These are phyloP conservation scores for Cryomyces minteri DNA, from an alignment of 495 filamentous ascomycete genomes.

Conservation along the genomic window DNA sequence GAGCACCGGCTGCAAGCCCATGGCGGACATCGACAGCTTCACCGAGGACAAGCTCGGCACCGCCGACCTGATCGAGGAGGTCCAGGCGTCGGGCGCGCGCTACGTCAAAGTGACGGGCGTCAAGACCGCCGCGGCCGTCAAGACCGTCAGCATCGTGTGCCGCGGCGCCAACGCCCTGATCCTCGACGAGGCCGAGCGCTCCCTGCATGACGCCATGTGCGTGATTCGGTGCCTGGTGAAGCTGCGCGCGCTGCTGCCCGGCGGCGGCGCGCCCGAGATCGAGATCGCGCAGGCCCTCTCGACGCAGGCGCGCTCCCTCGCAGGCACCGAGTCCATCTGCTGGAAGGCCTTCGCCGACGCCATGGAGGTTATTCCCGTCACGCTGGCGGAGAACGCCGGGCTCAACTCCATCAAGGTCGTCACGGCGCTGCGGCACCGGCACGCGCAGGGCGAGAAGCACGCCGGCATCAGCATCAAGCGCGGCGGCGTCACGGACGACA, in stretches of 20 bases:
- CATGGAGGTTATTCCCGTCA: constrained; percentile 93
- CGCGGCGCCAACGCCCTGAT: constrained; percentile 90
- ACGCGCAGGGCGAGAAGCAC: constrained; percentile 86
- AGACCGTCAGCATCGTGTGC: constrained; percentile 85
- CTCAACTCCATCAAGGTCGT: constrained; percentile 97
- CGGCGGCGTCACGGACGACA: constrained; percentile 87
- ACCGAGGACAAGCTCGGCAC: constrained; percentile 95
- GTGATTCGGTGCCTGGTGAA: constrained; percentile 96
- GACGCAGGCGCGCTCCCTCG: constrained; percentile 61
- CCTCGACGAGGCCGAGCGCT: constrained; percentile 90
- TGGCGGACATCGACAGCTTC: constrained; percentile 97
- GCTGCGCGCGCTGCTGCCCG: constrained; percentile 89
- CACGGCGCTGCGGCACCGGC: constrained; percentile 85
- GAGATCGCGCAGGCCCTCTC: constrained; percentile 72
- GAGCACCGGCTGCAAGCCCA: constrained; percentile 92
- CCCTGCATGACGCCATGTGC: constrained; percentile 90
- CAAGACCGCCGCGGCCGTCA: constrained; percentile 39
- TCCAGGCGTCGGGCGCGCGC: constrained; percentile 66
- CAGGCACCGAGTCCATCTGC: constrained; percentile 89
- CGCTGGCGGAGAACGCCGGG: constrained; percentile 90
- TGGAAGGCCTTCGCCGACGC: constrained; percentile 98
- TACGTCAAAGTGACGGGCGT: constrained; percentile 92
- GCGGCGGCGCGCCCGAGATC: constrained; percentile 90
- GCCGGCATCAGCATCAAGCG: constrained; percentile 94
- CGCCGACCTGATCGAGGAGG: constrained; percentile 90